Evolutionary conservation across 2,329 filamentous ascomycete genomes (phyloP), one percentile per base, ranked within the genome.

Genomic region (Neocatenulostroma microsporum): DNA sequence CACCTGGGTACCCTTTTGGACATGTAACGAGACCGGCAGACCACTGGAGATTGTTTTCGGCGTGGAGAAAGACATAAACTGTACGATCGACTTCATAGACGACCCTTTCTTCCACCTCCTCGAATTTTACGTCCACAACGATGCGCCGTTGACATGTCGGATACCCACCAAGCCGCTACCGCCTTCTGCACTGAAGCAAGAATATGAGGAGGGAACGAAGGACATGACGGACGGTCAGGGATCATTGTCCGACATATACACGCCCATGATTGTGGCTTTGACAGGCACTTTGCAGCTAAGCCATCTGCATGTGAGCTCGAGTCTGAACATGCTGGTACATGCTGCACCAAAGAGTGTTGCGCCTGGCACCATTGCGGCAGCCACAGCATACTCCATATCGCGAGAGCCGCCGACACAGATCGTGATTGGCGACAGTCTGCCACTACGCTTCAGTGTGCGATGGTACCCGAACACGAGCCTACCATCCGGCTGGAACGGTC

Each of bases 121-220:
- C 67, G 84, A 96, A 67, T 96, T 95, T 73, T 96, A 96, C 72
- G 81, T 96, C 61, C 91, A 96, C 72, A 87, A 83, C 67, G 91
- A 98, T 64, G 88, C 87, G 13, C 91, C 91, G 8, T 72, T 96
- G 33, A 80, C 86, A 37, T 98, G 91, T 63, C 88, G 91, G 35
- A 76, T 96, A 11, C 86, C 89, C 19, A 77, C 85, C 0, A 79
- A 82, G 6, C 89, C 89, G 0, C 63, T 76, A 2, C 56, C 63
- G 2, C 56, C 62, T 8, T 54, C 55, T 14, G 60, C 62, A 26
- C 17, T 55, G 45, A 43, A 58, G 41, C 46, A 55, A n/a, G 46
- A 56, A 27, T 54, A 43, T 30, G 53, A 54, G 33, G 36, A 49
- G 30, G 55, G 54, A 37, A 56, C 49, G 28, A 59, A 53, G 26